Percentiles rank a stretch among this genome's conserved stretches.
These are phyloP conservation scores for Larix kaempferi DNA, from an alignment of 75 land plant species.

Conservation along the genomic window DNA sequence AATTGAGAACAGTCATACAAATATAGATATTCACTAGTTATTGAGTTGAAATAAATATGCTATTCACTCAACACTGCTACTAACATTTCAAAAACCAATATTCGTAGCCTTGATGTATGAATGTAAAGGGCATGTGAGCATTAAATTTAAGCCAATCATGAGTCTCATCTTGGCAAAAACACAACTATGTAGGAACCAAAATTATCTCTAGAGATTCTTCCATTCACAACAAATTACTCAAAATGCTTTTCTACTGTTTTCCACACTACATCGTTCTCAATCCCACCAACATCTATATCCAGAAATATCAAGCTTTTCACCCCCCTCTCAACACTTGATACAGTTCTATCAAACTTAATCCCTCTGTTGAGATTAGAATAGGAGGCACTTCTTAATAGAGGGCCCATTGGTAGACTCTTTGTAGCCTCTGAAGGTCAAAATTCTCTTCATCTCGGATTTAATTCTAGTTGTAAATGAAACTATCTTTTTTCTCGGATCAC, in stretches of 20 bases:
- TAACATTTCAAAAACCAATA: too few species aligned
- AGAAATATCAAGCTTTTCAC: slow-evolving; percentile 70
- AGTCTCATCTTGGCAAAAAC: too few species aligned
- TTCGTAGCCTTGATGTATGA: too few species aligned
- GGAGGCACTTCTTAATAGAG: slow-evolving; percentile 2
- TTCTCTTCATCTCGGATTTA: neutral
- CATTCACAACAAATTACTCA: slow-evolving; percentile 39
- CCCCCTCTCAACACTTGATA: slow-evolving; percentile 64
- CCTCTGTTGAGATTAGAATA: slow-evolving; percentile 7
- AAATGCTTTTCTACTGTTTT: slow-evolving; percentile 60
- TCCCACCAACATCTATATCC: slow-evolving; percentile 36
- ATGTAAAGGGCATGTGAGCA: too few species aligned
- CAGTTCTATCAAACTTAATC: slow-evolving; percentile 28
- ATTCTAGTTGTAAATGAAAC: neutral
- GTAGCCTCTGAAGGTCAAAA: slow-evolving; percentile 38
- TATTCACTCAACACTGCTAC: too few species aligned
- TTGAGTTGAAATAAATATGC: too few species aligned
- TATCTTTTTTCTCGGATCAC: too few species aligned
- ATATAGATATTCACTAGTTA: too few species aligned
- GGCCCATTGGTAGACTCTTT: slow-evolving; percentile 24
- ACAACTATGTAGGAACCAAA: slow-evolving; percentile 91
- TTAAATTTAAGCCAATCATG: too few species aligned
- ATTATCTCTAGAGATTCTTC: slow-evolving; percentile 54
- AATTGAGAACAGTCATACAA: too few species aligned
- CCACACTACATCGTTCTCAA: slow-evolving; percentile 47